Evolutionary conservation across 2,329 filamentous ascomycete species (phyloP).

Genomic region (Sporothrix dimorphospora): DNA sequence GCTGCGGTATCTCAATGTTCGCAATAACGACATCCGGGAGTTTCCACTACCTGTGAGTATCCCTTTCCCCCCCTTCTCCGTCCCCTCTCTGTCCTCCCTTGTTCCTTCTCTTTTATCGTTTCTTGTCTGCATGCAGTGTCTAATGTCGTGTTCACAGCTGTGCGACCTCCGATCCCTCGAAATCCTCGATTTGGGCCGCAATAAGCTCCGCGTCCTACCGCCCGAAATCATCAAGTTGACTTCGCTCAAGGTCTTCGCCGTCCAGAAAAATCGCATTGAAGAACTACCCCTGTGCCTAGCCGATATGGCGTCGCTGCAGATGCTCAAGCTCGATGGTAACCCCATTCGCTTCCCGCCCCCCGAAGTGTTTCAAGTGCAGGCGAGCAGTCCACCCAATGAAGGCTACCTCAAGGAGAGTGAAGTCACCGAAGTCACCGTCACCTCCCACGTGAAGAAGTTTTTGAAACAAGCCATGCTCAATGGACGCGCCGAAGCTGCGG

Average conservation of each 20-base stretch:
- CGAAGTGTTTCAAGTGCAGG: constrained; percentile 65
- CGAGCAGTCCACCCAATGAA: constrained; percentile 59
- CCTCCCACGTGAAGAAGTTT: constrained; percentile 64
- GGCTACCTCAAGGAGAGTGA: constrained; percentile 63
- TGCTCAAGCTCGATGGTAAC: constrained; percentile 88
- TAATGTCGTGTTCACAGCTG: constrained; percentile 57
- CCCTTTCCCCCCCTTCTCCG: neutral
- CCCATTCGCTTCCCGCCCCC: constrained; percentile 78
- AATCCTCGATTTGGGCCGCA: constrained; percentile 89
- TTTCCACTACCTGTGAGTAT: constrained; percentile 59
- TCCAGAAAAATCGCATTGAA: constrained; percentile 84
- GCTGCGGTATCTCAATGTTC: constrained; percentile 77
- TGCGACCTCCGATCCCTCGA: constrained; percentile 85
- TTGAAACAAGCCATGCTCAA: constrained; percentile 55
- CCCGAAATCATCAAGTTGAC: constrained; percentile 78
- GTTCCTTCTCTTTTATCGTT: constrained; percentile 31
- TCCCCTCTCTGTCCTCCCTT: neutral
- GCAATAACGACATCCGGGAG: constrained; percentile 72
- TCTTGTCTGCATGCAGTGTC: constrained; percentile 10
- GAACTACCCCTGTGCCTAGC: constrained; percentile 81
- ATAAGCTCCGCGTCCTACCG: constrained; percentile 77
- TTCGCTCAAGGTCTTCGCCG: constrained; percentile 84
- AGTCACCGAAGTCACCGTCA: constrained; percentile 62
- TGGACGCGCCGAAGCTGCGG: constrained; percentile 51
- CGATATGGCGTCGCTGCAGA: constrained; percentile 86